Evolutionary conservation across 768 basidiomycete species (phyloP).

Genomic region (Glaciozyma antarctica): DNA sequence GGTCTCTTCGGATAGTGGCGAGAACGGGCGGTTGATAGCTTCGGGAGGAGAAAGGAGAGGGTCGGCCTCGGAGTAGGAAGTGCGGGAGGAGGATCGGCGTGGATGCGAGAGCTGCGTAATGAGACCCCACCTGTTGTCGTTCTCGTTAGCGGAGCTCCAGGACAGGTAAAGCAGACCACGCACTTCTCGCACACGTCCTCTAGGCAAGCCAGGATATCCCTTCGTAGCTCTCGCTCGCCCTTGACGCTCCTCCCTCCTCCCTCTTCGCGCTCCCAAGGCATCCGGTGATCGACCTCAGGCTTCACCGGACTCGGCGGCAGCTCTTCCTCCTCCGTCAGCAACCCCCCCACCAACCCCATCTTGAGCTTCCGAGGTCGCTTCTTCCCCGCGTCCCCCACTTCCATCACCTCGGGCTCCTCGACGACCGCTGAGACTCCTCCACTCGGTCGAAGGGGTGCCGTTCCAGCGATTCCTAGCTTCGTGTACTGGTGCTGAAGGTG

Average conservation of each 20-base stretch:
- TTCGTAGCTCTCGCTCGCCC: conserved; percentile 8
- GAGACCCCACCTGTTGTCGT: conserved; percentile 5
- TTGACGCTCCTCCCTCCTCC: not conserved
- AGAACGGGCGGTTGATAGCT: conserved; percentile 31
- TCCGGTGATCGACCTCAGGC: conserved; percentile 18
- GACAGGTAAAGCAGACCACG: not conserved
- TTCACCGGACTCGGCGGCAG: conserved; percentile 62
- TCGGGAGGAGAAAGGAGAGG: conserved; percentile 18
- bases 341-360: not conserved
- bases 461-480: conserved; percentile 60
- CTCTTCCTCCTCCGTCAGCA: conserved; percentile 14
- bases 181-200: conserved; percentile 21
- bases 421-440: not conserved
- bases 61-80: conserved; percentile 8
- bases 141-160: too few species aligned
- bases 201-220: conserved; percentile 6
- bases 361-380: not conserved
- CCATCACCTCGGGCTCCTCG: conserved; percentile 4
- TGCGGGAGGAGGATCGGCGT: not conserved
- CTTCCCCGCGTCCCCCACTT: not conserved
- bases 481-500: conserved; percentile 92
- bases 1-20: not conserved
- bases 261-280: conserved; percentile 16
- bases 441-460: not conserved
- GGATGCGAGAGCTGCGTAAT: conserved; percentile 43